These are phyloP conservation scores for Atalantia buxifolia DNA, from an alignment of 345 rosid genomes.

Conservation along the genomic window DNA sequence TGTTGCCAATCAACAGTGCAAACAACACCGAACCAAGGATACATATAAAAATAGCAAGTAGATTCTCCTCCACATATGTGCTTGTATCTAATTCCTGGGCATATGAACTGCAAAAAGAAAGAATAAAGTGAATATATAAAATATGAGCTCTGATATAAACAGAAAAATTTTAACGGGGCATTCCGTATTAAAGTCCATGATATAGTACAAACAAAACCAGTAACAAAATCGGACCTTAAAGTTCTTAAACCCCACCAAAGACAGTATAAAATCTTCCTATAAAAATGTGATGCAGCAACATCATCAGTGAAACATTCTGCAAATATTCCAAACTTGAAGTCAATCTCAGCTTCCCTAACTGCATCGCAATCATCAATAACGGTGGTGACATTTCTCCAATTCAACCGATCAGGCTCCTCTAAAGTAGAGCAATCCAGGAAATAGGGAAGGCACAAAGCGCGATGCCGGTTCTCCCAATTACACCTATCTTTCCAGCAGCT, in stretches of 20 bases:
- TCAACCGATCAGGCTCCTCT: slow-evolving; percentile 46
- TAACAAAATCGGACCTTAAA: slow-evolving; percentile 42
- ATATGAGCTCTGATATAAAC: not conserved
- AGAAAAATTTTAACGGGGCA: not conserved
- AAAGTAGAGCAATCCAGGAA: slow-evolving; percentile 62
- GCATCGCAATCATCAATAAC: slow-evolving; percentile 59
- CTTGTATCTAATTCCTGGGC: slow-evolving; percentile 81
- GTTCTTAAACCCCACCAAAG: slow-evolving; percentile 95
- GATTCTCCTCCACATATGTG: slow-evolving; percentile 62
- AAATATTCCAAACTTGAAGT: slow-evolving; percentile 73
- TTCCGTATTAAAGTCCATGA: not conserved
- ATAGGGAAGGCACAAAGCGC: slow-evolving; percentile 44
- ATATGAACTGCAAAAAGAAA: slow-evolving; percentile 54
- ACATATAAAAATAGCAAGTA: slow-evolving; percentile 67
- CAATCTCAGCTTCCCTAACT: slow-evolving; percentile 20
- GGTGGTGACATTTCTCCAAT: slow-evolving; percentile 65
- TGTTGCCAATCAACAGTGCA: slow-evolving; percentile 84
- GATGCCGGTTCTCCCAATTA: slow-evolving; percentile 34
- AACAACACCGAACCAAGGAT: slow-evolving; percentile 66
- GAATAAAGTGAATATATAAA: not conserved
- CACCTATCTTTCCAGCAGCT: slow-evolving; percentile 72
- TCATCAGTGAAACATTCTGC: slow-evolving; percentile 63
- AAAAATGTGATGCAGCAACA: slow-evolving; percentile 52
- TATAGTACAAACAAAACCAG: not conserved
- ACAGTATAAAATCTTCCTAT: slow-evolving; percentile 64